A percentile compares a stretch with the other conserved stretches of the same genome.
Evolutionary conservation across 108 stramenopile species (phyloP).

Genomic region (Cyclotella atomus): DNA sequence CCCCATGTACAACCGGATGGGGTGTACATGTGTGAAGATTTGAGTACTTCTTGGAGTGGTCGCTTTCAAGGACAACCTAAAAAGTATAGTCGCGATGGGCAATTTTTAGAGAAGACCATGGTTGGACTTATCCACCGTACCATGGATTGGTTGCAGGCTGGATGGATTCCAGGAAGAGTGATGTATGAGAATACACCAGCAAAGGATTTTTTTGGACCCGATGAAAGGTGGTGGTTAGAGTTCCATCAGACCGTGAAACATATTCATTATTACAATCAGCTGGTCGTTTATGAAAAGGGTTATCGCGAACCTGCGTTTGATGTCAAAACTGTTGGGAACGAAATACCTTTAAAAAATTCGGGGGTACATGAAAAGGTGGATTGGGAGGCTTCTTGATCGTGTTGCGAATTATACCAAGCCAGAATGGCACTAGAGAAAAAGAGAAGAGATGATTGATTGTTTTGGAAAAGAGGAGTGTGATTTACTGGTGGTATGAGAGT

Average conservation of each 20-base stretch:
- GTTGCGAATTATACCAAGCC: slow-evolving; percentile 12
- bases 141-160: slow-evolving; percentile 18
- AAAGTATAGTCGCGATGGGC: slow-evolving; percentile 1
- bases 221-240: slow-evolving; percentile 11
- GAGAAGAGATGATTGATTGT: too few species aligned
- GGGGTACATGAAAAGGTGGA: slow-evolving; percentile 14
- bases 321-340: background rate
- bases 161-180: slow-evolving; percentile 10
- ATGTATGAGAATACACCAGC: background rate
- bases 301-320: slow-evolving; percentile 3
- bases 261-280: slow-evolving; percentile 14
- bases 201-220: background rate
- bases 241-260: slow-evolving; percentile 9
- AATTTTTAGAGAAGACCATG: slow-evolving; percentile 10
- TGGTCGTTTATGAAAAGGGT: slow-evolving; percentile 15
- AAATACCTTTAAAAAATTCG: slow-evolving; percentile 3
- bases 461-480: too few species aligned
- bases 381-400: slow-evolving; percentile 6
- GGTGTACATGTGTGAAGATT: slow-evolving; percentile 8
- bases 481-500: too few species aligned
- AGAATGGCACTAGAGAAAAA: too few species aligned
- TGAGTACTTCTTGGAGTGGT: slow-evolving; percentile 1
- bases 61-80: background rate
- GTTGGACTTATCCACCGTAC: slow-evolving; percentile 13
- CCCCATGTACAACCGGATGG: slow-evolving; percentile 11